A percentile compares a stretch with the other conserved stretches of the same genome.
These are phyloP conservation scores for Yamadazyma laniorum DNA, from an alignment of 805 yeast genomes.

Conservation along the genomic window DNA sequence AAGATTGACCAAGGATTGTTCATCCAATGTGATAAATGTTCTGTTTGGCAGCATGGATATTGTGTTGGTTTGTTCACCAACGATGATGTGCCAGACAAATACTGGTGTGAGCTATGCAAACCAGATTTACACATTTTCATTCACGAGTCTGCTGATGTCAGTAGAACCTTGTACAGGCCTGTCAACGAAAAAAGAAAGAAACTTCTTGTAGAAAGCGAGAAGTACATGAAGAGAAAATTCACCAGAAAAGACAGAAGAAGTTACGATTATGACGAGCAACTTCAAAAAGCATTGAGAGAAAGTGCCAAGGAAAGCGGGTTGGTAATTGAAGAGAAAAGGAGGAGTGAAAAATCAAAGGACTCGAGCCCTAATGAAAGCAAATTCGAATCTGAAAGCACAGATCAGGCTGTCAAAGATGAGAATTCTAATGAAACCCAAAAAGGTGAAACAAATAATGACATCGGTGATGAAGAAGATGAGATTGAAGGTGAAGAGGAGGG, in stretches of 20 bases:
- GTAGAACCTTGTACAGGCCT: conserved; percentile 38
- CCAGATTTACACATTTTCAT: conserved; percentile 74
- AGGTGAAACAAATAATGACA: not conserved
- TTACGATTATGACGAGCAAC: conserved; percentile 40
- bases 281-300: conserved; percentile 52
- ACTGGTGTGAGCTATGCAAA: conserved; percentile 90
- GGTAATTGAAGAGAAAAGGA: not conserved
- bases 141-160: conserved; percentile 22
- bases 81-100: conserved; percentile 82
- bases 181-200: conserved; percentile 44
- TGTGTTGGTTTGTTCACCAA: conserved; percentile 84
- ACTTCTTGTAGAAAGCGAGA: conserved; percentile 18
- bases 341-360: conserved; percentile 22
- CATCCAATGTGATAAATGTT: conserved; percentile 86
- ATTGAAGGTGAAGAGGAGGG: conserved; percentile 16
- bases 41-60: conserved; percentile 97
- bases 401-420: not conserved
- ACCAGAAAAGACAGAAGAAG: conserved; percentile 33
- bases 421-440: conserved; percentile 2
- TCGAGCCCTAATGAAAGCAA: conserved; percentile 3
- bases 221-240: conserved; percentile 17
- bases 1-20: conserved; percentile 58
- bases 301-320: conserved; percentile 45
- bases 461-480: conserved; percentile 12
- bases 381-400: not conserved